Percentiles rank a stretch among this genome's conserved stretches.
Evolutionary conservation across 2,329 filamentous ascomycete species (phyloP).

Genomic region (Penicillium sp.): DNA sequence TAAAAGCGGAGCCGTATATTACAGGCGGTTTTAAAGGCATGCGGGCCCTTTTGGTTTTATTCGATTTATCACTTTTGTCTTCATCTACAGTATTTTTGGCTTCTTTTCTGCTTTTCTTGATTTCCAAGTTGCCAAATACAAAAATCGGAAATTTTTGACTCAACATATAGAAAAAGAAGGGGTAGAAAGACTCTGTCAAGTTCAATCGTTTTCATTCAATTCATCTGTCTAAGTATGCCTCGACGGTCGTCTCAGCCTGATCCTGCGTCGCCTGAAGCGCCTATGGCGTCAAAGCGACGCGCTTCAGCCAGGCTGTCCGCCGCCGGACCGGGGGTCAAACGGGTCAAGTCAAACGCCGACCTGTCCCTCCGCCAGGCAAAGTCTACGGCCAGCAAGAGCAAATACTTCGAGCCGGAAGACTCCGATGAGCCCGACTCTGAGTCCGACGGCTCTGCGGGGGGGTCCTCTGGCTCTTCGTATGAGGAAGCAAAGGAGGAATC

Average conservation of each 20-base stretch:
- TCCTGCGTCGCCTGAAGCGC: constrained; percentile 26
- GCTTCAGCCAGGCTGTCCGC: constrained; percentile 27
- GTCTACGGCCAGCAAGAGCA: constrained; percentile 43
- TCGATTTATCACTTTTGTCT: not conserved
- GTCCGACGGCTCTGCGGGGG: constrained; percentile 66
- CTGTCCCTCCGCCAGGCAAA: constrained; percentile 18
- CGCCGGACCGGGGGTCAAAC: constrained; percentile 25
- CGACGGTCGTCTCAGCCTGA: constrained; percentile 33
- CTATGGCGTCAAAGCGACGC: constrained; percentile 29
- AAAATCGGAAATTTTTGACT: not conserved
- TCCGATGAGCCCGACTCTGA: constrained; percentile 28
- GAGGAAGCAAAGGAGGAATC: constrained; percentile 12
- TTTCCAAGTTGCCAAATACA: not conserved
- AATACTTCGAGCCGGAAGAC: constrained; percentile 42
- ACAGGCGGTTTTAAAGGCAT: constrained; percentile 7
- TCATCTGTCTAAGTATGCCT: constrained; percentile 23
- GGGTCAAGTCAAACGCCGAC: constrained; percentile 23
- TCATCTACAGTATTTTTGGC: not conserved
- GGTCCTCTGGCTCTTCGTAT: constrained; percentile 51
- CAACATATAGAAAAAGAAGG: not conserved
- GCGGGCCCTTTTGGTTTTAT: constrained; percentile 1
- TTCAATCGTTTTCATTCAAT: not conserved
- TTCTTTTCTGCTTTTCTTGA: not conserved
- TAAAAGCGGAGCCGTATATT: constrained; percentile 5
- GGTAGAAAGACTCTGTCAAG: not conserved